Evolutionary conservation across 2,329 filamentous ascomycete species (phyloP), one percentile per base, ranked within the genome.

Genomic region (Xylariaceae sp.): DNA sequence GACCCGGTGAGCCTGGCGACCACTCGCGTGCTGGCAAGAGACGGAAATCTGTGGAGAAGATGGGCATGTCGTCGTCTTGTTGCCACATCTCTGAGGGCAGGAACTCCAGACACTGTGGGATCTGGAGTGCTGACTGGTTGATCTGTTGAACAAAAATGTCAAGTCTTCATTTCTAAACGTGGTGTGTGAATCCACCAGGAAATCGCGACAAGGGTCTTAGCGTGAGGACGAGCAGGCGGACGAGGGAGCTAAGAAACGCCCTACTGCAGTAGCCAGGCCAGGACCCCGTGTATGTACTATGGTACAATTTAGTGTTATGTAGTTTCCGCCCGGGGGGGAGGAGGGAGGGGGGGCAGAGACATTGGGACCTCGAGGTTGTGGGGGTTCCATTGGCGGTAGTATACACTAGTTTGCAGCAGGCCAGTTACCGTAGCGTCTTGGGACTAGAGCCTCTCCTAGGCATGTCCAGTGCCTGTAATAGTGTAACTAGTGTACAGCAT

Each of bases 101-200:
- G n/a, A 44, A 35, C 39, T 56, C 50, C 44, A 57, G 58, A 49
- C 58, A 52, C 51, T 30, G 41, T 54, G 30, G 41, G 56, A 15
- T 44, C 18, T 47, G 55, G n/a, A 13, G 2, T 59, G 53, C 39
- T 57, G 52, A 53, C 47, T 49, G 51, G 58, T 17, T 56, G 50
- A 56, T 30, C 55, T 54, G 51, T 18, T 53, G 34, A 51, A 34
- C 49, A 52, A 45, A 56, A 53, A 55, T 44, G 55, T 34, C 57
- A 59, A 58, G 18, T 52, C 55, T 35, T 60, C 60, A 60, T 60
- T 60, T 58, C 44, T 50, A 30, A 60, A 60, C 48, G 51, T 64
- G 63, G 63, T 63, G 61, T 64, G 63, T 62, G 23, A 61, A 65
- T 64, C 62, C 62, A 64, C 62, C 59, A 34, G 11, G 11, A 41